Percentiles rank a stretch among this genome's conserved stretches.
Conservation (phyloP, 2,329 filamentous ascomycete species). For the Nemania sp. region DNA sequence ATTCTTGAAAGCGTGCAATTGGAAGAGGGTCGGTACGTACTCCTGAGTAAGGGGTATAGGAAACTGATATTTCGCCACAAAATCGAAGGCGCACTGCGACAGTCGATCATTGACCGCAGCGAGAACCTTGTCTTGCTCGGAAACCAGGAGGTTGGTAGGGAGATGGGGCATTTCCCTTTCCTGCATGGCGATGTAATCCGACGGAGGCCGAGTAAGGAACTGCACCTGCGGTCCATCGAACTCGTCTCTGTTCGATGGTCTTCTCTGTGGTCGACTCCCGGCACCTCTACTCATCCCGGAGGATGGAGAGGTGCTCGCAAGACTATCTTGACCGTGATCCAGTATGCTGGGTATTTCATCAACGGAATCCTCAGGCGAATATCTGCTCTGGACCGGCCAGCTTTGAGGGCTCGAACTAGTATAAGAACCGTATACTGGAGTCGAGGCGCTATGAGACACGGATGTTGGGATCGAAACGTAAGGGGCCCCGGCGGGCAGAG, state of each 20-base stretch:
- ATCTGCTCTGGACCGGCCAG: slow-evolving; percentile 56
- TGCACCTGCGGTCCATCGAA: slow-evolving; percentile 83
- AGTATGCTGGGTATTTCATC: slow-evolving; percentile 63
- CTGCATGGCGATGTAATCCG: slow-evolving; percentile 73
- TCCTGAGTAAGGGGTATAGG: slow-evolving; percentile 83
- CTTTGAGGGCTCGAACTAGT: slow-evolving; percentile 47
- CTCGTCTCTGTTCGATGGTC: slow-evolving; percentile 82
- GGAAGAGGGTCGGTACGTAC: slow-evolving; percentile 20
- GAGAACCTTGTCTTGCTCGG: slow-evolving; percentile 83
- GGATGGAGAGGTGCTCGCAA: slow-evolving; percentile 45
- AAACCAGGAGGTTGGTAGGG: slow-evolving; percentile 78
- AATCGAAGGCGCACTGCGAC: slow-evolving; percentile 85
- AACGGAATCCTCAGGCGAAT: slow-evolving; percentile 62
- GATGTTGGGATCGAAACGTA: slow-evolving; percentile 51
- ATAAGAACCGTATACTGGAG: slow-evolving; percentile 45
- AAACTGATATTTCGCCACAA: slow-evolving; percentile 89
- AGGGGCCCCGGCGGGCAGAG: slow-evolving; percentile 46
- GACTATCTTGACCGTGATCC: slow-evolving; percentile 63
- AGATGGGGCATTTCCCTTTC: slow-evolving; percentile 81
- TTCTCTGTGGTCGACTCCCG: slow-evolving; percentile 61
- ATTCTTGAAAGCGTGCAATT: background rate
- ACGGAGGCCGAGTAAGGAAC: slow-evolving; percentile 73
- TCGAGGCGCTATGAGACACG: slow-evolving; percentile 42
- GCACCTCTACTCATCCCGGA: slow-evolving; percentile 52
- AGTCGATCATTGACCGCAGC: slow-evolving; percentile 82